These are phyloP conservation scores for Cucumis sativus DNA, from an alignment of 306 rosid species.

Conservation along the genomic window DNA sequence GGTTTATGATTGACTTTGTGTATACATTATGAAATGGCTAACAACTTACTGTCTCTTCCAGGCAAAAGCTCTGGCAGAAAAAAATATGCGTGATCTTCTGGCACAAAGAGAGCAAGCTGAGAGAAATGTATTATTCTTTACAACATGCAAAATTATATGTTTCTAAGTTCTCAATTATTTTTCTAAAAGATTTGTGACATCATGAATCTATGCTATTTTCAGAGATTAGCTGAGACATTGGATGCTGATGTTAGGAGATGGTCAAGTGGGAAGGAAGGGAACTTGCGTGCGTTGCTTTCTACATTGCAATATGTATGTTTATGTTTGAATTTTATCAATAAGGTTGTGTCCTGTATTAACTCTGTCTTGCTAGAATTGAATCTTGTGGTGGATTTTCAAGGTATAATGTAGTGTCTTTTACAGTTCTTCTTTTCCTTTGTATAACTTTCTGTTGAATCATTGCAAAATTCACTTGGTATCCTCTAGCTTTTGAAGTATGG, in stretches of 20 bases:
- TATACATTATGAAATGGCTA: conserved; percentile 11
- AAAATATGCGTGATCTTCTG: conserved; percentile 69
- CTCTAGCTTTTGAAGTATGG: background rate
- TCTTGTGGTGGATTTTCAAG: background rate
- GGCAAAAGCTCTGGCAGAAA: conserved; percentile 92
- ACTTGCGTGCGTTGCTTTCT: conserved; percentile 91
- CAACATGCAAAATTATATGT: background rate
- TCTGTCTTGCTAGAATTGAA: background rate
- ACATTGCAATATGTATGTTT: conserved; percentile 94
- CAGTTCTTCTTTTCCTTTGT: background rate
- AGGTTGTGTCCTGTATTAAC: background rate
- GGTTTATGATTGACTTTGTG: background rate
- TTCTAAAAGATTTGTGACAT: conserved; percentile 12
- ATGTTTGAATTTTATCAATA: background rate
- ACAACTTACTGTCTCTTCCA: conserved; percentile 23
- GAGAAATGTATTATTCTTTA: conserved; percentile 43
- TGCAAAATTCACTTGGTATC: background rate
- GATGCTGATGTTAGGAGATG: conserved; percentile 96
- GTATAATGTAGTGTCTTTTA: background rate
- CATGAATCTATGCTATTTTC: conserved; percentile 29
- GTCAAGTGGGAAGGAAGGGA: conserved; percentile 99
- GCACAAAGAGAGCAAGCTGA: conserved; percentile 88
- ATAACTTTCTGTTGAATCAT: background rate
- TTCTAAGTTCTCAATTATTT: conserved; percentile 5
- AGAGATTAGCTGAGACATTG: conserved; percentile 89